Evolutionary conservation across 2,329 filamentous ascomycete species (phyloP).

Genomic region (Alternaria arbusti): DNA sequence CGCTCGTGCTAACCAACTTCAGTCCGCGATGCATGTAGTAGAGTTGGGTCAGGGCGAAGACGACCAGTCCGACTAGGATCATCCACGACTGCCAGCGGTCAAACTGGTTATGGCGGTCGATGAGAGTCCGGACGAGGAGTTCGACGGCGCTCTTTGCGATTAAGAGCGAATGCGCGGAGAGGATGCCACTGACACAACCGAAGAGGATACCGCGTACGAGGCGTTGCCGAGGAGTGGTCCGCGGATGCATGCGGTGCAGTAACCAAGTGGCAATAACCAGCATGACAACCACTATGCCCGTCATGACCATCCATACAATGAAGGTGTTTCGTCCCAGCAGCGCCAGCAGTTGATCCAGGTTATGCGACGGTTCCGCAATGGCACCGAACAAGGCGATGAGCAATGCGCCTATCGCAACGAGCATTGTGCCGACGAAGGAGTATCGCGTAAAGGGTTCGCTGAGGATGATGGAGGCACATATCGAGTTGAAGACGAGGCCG

Average conservation of each 20-base stretch:
- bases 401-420: constrained; percentile 87
- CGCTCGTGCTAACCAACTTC: constrained; percentile 92
- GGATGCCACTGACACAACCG: constrained; percentile 83
- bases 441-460: constrained; percentile 93
- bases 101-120: constrained; percentile 91
- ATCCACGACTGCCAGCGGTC: constrained; percentile 94
- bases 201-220: constrained; percentile 84
- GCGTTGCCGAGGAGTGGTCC: constrained; percentile 68
- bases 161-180: constrained; percentile 91
- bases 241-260: constrained; percentile 48
- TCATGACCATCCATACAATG: constrained; percentile 86
- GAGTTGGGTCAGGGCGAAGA: constrained; percentile 84
- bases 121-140: constrained; percentile 83
- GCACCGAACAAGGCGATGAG: constrained; percentile 94
- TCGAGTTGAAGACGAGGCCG: constrained; percentile 96
- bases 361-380: constrained; percentile 91
- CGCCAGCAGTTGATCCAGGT: constrained; percentile 77
- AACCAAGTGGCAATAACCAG: constrained; percentile 62
- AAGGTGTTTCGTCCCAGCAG: constrained; percentile 78
- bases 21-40: constrained; percentile 95
- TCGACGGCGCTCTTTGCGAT: constrained; percentile 97
- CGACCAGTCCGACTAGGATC: constrained; percentile 80
- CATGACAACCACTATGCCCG: constrained; percentile 72
- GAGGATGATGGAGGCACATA: constrained; percentile 92
- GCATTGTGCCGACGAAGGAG: constrained; percentile 86